Evolutionary conservation across 2,329 filamentous ascomycete genomes (phyloP).

Genomic region (Dactylella cylindrospora): DNA sequence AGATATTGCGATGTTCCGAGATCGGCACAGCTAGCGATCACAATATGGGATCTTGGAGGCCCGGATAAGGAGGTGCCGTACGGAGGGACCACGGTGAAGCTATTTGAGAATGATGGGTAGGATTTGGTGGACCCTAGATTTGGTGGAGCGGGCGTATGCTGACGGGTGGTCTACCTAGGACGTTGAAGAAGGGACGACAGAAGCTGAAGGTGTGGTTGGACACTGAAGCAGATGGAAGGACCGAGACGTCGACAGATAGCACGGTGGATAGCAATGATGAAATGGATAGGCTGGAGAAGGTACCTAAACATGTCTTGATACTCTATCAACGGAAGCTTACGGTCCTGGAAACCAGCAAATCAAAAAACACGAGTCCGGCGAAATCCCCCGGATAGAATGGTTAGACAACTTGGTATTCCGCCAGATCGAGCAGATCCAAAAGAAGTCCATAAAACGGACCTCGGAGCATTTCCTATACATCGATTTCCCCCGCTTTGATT

Average conservation of each 20-base stretch:
- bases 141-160: no score
- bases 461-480: slow-evolving; percentile 80
- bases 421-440: slow-evolving; percentile 73
- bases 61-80: slow-evolving; percentile 74
- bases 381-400: slow-evolving; percentile 91
- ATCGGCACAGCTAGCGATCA: slow-evolving; percentile 83
- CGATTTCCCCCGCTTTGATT: slow-evolving; percentile 91
- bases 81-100: slow-evolving; percentile 82
- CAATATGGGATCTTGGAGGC: slow-evolving; percentile 86
- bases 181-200: slow-evolving; percentile 85
- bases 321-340: no score
- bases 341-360: slow-evolving; percentile 59
- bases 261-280: slow-evolving; percentile 74
- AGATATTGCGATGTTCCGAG: slow-evolving; percentile 78
- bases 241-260: slow-evolving; percentile 72
- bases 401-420: slow-evolving; percentile 92
- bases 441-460: slow-evolving; percentile 51
- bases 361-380: slow-evolving; percentile 98
- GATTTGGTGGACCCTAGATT: no score
- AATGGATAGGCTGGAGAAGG: slow-evolving; percentile 79
- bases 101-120: slow-evolving; percentile 89
- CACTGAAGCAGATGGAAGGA: slow-evolving; percentile 80
- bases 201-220: slow-evolving; percentile 85
- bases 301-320: slow-evolving; percentile 9
- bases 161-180: slow-evolving; percentile 43